Base-by-base conservation (phyloP, 371 early-diverging fungal species). In the Mortierella sp. region DNA sequence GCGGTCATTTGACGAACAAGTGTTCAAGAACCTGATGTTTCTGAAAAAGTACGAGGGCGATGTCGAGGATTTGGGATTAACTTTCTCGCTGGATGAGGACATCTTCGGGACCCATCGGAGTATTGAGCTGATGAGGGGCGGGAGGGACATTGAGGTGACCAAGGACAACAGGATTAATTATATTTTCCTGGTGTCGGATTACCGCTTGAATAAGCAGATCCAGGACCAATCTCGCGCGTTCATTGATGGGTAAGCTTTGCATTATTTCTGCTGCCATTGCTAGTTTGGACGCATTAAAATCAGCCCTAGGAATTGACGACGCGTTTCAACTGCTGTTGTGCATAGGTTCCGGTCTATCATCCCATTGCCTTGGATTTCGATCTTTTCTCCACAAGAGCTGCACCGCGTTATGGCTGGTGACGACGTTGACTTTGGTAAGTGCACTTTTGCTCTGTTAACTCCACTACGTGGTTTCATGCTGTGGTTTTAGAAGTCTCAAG, bases 401-500 rank as follows among this genome's bases (percentile, higher is more conserved):
- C 96, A 97, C 70, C 92, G 93, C 6, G 93, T 98, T 1, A 90
- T 98, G 75, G 94, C 95, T 24, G 98, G 98, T 13, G 94, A 94
- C 76, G 92, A 93, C 72, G 89, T 85, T 28, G 92, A 93, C 77
- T 92, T 93, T 81, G 92, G 93, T 91, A 89, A 81, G 76, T 44
- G 1, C 13, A 14, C 50, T 13, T 50, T 50, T 50, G 2, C 50
- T 13, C 50, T 50, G 2, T 50, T 54, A 3, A 40, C n/a, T 57
- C 10, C 28, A 57, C n/a, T 11, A 1, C 28, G 43, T 40, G 43
- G 2, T 57, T 40, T 6, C 43, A 40, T 40, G 43, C 4, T 6
- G 43, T 40, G 6, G 43, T 40, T 40, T 40, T 40, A 4, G 43
- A 40, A 40, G 6, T 40, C 43, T 40, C 43, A 40, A 40, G 4